Evolutionary conservation across 345 rosid species (phyloP), one percentile per base, ranked within the genome.

Genomic region (Melaleuca alternifolia): DNA sequence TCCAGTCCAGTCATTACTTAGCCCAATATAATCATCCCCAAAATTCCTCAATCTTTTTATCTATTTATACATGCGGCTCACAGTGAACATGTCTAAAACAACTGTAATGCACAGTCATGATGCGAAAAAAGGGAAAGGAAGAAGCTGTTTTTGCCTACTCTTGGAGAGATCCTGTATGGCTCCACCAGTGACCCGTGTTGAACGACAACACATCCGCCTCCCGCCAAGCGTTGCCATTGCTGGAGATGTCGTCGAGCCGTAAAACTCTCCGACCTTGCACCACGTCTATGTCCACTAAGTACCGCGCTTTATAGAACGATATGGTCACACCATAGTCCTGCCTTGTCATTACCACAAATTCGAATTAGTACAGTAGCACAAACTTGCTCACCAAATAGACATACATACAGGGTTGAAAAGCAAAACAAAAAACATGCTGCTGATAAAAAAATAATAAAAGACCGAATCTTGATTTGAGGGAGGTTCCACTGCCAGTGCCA

Each of bases 181-280:
- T 94, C 99, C 99, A 97, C 99, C 99, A 97, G 59, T 97, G 99
- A 20, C 99, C 99, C 2, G 99, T 97, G 93, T 97, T 95, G 57
- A 97, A 97, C 23, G 91, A 86, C 85, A 97, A 90, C 16, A 97
- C 92, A 86, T 97, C 97, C 6, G 93, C 98, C 5, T 88, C 86
- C 10, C 87, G 89, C 98, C 98, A 97, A 14, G 91, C 93, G 5
- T 93, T 93, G 46, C 91, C 96, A 86, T 97, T 96, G n/a, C 90
- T 92, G 6, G 95, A 88, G 71, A 97, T 93, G 87, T 95, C 95
- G 1, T 94, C 98, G 0, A 96, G 92, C 85, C 86, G 93, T 24
- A 97, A 89, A 33, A 97, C 89, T 83, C 98, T 93, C 87, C 92
- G 94, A 33, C 99, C 99, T 87, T 93, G 91, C 18, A 90, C 91